Percentiles rank a stretch among this genome's conserved stretches.
Evolutionary conservation across 306 rosid genomes (phyloP).

Genomic region (Astragalus glycyphyllos): DNA sequence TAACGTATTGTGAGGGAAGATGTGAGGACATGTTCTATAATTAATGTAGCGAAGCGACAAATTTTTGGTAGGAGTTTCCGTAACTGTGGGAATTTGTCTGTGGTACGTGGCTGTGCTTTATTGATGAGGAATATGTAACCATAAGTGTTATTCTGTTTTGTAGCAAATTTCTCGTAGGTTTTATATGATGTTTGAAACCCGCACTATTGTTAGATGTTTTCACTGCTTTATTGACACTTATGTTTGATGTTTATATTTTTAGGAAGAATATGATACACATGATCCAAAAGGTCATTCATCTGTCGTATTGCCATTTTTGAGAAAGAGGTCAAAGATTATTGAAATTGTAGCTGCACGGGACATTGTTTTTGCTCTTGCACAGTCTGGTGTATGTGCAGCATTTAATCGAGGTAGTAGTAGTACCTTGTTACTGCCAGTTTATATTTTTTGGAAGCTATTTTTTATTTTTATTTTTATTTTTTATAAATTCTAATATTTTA

Average conservation of each 20-base stretch:
- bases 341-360: slow-evolving; percentile 65
- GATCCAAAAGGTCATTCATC: slow-evolving; percentile 63
- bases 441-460: not conserved
- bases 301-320: slow-evolving; percentile 49
- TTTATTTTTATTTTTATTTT: too few relatives aligned
- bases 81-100: not conserved
- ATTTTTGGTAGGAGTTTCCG: not conserved
- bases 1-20: not conserved
- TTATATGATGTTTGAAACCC: slow-evolving; percentile 3
- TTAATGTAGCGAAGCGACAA: not conserved
- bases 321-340: slow-evolving; percentile 62
- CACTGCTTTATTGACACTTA: slow-evolving; percentile 3
- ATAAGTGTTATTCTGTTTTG: slow-evolving; percentile 18
- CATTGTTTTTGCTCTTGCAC: slow-evolving; percentile 64
- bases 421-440: slow-evolving; percentile 15
- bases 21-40: not conserved
- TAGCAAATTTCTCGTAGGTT: not conserved
- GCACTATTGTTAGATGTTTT: slow-evolving; percentile 9
- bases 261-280: slow-evolving; percentile 65
- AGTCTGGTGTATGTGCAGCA: slow-evolving; percentile 68
- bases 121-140: not conserved
- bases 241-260: slow-evolving; percentile 35
- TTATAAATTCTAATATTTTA: not conserved
- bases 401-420: slow-evolving; percentile 55
- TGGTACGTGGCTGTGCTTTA: slow-evolving; percentile 2